Evolutionary conservation across 495 filamentous ascomycete species (phyloP).

Genomic region (Aspergillus mulundensis): DNA sequence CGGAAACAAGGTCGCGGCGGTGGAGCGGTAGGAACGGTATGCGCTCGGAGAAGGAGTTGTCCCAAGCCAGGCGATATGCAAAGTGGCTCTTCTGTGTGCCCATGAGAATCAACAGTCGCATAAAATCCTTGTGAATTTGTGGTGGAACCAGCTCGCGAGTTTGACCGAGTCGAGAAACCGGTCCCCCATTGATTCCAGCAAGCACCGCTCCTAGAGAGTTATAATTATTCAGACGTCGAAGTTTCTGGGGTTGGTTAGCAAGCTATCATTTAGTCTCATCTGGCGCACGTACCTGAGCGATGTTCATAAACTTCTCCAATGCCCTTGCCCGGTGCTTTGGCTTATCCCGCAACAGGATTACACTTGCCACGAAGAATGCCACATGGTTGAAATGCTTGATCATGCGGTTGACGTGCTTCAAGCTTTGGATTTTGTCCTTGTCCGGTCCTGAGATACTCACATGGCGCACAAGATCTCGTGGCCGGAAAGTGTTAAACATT

Average conservation of each 20-base stretch:
- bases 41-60: slow-evolving; percentile 81
- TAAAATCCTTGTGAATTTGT: slow-evolving; percentile 72
- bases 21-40: slow-evolving; percentile 96
- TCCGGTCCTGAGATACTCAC: slow-evolving; percentile 67
- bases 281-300: slow-evolving; percentile 53
- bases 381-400: slow-evolving; percentile 95
- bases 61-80: slow-evolving; percentile 93
- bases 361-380: slow-evolving; percentile 84
- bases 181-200: slow-evolving; percentile 84
- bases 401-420: slow-evolving; percentile 88
- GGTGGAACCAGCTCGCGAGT: slow-evolving; percentile 73
- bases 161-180: slow-evolving; percentile 79
- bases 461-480: slow-evolving; percentile 87
- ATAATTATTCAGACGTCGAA: slow-evolving; percentile 94
- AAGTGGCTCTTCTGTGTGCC: slow-evolving; percentile 84
- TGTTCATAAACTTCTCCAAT: slow-evolving; percentile 89
- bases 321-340: slow-evolving; percentile 88
- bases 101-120: slow-evolving; percentile 89
- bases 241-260: slow-evolving; percentile 45
- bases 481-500: slow-evolving; percentile 94
- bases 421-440: slow-evolving; percentile 72
- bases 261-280: not conserved
- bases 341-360: slow-evolving; percentile 90
- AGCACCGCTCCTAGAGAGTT: slow-evolving; percentile 90
- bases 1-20: slow-evolving; percentile 80